Conservation (phyloP, 108 stramenopile species). For the Pseudonitzschia multiseries region DNA sequence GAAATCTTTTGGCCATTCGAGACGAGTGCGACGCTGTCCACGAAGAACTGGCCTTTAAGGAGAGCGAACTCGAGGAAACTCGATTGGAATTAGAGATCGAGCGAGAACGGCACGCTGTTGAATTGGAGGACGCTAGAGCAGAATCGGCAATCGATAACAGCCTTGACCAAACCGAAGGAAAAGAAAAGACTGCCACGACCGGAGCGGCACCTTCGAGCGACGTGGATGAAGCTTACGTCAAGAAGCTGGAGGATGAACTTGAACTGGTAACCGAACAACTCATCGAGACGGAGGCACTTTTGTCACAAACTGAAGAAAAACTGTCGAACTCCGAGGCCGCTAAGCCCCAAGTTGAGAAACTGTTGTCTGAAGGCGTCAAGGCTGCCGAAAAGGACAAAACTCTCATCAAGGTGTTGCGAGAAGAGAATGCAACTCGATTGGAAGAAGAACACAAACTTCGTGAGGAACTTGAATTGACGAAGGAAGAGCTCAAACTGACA, state of each 20-base stretch:
- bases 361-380: slow-evolving; percentile 25
- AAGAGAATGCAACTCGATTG: slow-evolving; percentile 53
- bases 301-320: slow-evolving; percentile 63
- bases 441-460: slow-evolving; percentile 48
- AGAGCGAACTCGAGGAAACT: slow-evolving; percentile 81
- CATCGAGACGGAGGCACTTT: slow-evolving; percentile 80
- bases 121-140: slow-evolving; percentile 60
- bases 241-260: slow-evolving; percentile 85
- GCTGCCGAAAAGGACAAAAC: slow-evolving; percentile 44
- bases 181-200: slow-evolving; percentile 25
- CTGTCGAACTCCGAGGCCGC: slow-evolving; percentile 51
- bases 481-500: slow-evolving; percentile 65
- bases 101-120: slow-evolving; percentile 61
- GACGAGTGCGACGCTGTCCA: slow-evolving; percentile 79
- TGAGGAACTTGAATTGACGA: slow-evolving; percentile 55
- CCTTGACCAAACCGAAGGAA: slow-evolving; percentile 13
- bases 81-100: slow-evolving; percentile 77
- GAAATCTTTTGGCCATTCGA: slow-evolving; percentile 54
- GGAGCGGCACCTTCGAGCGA: not conserved
- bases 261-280: slow-evolving; percentile 87
- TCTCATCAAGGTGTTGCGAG: slow-evolving; percentile 41
- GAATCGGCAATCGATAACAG: slow-evolving; percentile 27
- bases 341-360: slow-evolving; percentile 32
- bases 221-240: slow-evolving; percentile 73
- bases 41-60: slow-evolving; percentile 83